Conservation (phyloP, 1,139 yeast species). For the Geotrichum cucujoidarum region DNA sequence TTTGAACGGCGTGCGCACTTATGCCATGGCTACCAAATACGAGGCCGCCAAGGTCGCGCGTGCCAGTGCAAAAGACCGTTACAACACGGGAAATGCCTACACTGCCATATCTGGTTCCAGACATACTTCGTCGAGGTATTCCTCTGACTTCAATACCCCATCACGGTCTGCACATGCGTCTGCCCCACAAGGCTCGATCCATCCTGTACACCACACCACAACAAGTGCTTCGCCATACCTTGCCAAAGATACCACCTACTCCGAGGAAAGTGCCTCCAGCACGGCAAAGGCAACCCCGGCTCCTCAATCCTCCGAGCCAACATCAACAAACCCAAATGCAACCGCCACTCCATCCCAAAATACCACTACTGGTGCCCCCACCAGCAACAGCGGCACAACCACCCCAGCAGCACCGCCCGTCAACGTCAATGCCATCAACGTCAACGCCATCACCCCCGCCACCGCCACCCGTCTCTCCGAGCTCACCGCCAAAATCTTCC, state of each 20-base stretch:
- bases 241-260: conserved; percentile 6
- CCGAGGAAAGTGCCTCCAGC: background rate
- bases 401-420: conserved; percentile 9
- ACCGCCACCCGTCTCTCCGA: conserved; percentile 15
- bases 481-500: conserved; percentile 21
- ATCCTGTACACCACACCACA: conserved; percentile 14
- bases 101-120: conserved; percentile 6
- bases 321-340: background rate
- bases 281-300: background rate
- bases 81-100: background rate
- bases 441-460: conserved; percentile 18
- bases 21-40: conserved; percentile 78
- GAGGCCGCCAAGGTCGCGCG: conserved; percentile 74
- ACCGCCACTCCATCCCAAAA: background rate
- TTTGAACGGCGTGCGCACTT: conserved; percentile 73
- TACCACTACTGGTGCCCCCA: conserved; percentile 7
- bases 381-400: conserved; percentile 13
- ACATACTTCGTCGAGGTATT: conserved; percentile 16
- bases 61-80: conserved; percentile 25
- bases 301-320: background rate
- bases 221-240: conserved; percentile 6
- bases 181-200: conserved; percentile 8
- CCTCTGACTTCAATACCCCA: conserved; percentile 8
- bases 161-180: background rate
- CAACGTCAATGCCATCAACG: conserved; percentile 14